Evolutionary conservation across 139 green algal genomes (phyloP), one percentile per base, ranked within the genome.

Genomic region (Diplosphaera chodatii): DNA sequence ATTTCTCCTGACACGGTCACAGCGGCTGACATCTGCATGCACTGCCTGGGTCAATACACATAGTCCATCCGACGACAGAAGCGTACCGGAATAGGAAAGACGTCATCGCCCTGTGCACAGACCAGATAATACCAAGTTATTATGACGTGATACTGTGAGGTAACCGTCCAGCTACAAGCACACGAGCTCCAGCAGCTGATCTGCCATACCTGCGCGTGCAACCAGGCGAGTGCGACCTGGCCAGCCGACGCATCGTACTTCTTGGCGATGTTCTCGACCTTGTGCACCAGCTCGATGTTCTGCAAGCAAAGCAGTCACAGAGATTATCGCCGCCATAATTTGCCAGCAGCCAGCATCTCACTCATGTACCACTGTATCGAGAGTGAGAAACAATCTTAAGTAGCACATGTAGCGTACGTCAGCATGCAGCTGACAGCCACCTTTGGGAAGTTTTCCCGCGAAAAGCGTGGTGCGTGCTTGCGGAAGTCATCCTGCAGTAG

Each of bases 221-320:
- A 74, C 89, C 89, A 94, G 0, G 88, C 85, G 62, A 94, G 83
- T 23, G 89, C 86, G 67, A 94, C 72, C 85, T 94, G 89, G 16
- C 67, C 83, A 21, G 82, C 65, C 13, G 78, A 91, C 76, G 75
- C 86, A 8, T 86, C 85, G 77, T 92, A 92, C 59, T 62, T 69
- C 8, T 69, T 25, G 0, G 89, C 89, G 3, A 91, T 31, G 6
- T 41, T 66, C 34, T 77, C 66, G 29, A 92, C 32, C 22, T 72
- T 70, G 56, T 90, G 66, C 48, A 92, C 84, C 30, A 94, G 71
- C 34, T 70, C 55, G 40, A 87, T 25, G 68, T 94, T 94, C 80
- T 78, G 68, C 74, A 73, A 21, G n/a, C n/a, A n/a, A n/a, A n/a
- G n/a, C n/a, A n/a, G n/a, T n/a, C 40, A 21, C 6, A 70, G 65